Conservation (phyloP, 176 grass and related monocot species). For the Aegilops tauschii region DNA sequence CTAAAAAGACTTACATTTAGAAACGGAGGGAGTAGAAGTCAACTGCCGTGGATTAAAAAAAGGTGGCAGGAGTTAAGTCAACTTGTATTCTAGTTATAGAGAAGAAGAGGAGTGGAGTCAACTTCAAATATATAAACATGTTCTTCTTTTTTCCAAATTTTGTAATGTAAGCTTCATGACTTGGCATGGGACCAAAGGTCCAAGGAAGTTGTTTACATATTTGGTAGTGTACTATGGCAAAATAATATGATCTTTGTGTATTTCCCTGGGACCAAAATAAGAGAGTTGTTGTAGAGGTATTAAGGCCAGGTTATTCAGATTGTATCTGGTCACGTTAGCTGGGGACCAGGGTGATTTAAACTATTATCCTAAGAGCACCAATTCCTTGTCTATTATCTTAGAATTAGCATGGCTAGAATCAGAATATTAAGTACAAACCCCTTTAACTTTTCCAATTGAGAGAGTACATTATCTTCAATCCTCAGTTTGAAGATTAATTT, state of each 20-base stretch:
- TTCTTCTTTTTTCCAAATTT: background rate
- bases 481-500: background rate
- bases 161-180: background rate
- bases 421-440: slow-evolving; percentile 26
- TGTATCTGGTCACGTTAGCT: background rate
- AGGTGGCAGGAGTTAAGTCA: background rate
- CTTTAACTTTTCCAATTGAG: background rate
- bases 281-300: background rate
- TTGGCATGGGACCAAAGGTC: slow-evolving; percentile 20
- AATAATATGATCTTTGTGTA: background rate
- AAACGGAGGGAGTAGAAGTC: background rate
- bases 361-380: background rate
- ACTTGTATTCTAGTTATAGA: no score
- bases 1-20: no score
- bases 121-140: slow-evolving; percentile 1
- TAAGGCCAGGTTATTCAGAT: slow-evolving; percentile 4
- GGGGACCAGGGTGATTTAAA: slow-evolving; percentile 31
- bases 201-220: slow-evolving; percentile 17
- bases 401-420: background rate
- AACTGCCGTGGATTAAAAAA: slow-evolving; percentile 2
- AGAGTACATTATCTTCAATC: background rate
- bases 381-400: slow-evolving; percentile 15
- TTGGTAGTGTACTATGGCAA: background rate
- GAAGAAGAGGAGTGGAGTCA: background rate
- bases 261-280: slow-evolving; percentile 3